phyloP scores from a whole-genome alignment of 345 rosid genomes.

The Melastoma malabathricum region DNA sequence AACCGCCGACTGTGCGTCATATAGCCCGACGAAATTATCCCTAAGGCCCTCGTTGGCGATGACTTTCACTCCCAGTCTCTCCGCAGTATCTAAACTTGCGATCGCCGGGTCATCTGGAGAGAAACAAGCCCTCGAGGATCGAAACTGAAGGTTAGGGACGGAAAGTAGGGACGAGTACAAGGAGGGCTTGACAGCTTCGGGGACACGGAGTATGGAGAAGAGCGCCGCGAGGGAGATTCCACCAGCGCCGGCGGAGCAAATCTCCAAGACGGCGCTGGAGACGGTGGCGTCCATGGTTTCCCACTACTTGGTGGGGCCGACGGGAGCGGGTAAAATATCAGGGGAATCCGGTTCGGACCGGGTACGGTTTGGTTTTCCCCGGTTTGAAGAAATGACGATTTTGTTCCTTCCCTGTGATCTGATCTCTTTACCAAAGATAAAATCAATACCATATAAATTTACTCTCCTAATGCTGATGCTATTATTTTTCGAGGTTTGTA shows the following conservation, averaged over 20 bases:
- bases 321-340: too few species aligned
- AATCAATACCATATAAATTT: too few species aligned
- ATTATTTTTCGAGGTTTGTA: too few species aligned
- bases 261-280: constrained; percentile 11
- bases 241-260: constrained; percentile 9
- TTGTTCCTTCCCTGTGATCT: too few species aligned
- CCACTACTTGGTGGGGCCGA: too few species aligned
- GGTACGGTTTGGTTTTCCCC: too few species aligned
- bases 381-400: too few species aligned
- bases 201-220: constrained; percentile 9
- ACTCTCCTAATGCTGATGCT: too few species aligned
- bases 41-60: constrained; percentile 11
- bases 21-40: constrained; percentile 17
- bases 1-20: constrained; percentile 10
- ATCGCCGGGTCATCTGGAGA: constrained; percentile 5
- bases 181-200: constrained; percentile 9
- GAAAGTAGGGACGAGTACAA: constrained; percentile 8
- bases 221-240: constrained; percentile 11
- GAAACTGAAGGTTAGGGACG: constrained; percentile 9
- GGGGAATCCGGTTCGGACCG: too few species aligned
- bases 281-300: constrained; percentile 10
- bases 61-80: constrained; percentile 8
- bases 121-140: neutral
- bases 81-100: constrained; percentile 10
- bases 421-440: too few species aligned